Percentiles rank a stretch among this genome's conserved stretches.
Conservation (phyloP, 768 basidiomycete species). For the Auriscalpium orientale region DNA sequence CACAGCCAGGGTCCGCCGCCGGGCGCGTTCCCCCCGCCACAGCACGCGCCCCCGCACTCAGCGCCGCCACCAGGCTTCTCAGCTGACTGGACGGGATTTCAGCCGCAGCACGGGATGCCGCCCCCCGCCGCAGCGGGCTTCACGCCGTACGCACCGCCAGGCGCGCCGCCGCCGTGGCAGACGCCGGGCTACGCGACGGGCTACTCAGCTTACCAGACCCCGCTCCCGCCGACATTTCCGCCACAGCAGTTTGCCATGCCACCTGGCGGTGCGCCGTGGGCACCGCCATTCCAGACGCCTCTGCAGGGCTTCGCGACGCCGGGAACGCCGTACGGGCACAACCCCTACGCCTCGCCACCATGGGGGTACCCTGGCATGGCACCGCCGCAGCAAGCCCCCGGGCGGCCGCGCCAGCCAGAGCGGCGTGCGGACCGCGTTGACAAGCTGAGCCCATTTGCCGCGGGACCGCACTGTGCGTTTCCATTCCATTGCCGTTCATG, state of each 20-base stretch:
- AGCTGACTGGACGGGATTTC: slow-evolving; percentile 25
- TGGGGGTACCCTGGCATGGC: slow-evolving; percentile 6
- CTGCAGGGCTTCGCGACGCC: slow-evolving; percentile 21
- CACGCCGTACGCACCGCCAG: slow-evolving; percentile 8
- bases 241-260: background rate
- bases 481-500: slow-evolving; percentile 6
- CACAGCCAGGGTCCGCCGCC: background rate
- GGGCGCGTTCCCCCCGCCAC: background rate
- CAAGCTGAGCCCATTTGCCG: slow-evolving; percentile 29
- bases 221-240: background rate
- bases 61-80: slow-evolving; percentile 19
- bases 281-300: slow-evolving; percentile 3
- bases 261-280: background rate
- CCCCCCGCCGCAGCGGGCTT: slow-evolving; percentile 10
- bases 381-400: slow-evolving; percentile 15
- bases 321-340: slow-evolving; percentile 13
- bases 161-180: background rate
- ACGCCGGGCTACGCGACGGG: background rate
- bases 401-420: slow-evolving; percentile 18
- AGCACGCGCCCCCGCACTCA: slow-evolving; percentile 11
- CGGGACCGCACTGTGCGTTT: slow-evolving; percentile 36
- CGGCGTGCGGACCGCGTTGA: slow-evolving; percentile 24
- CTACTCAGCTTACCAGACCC: background rate
- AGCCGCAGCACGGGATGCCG: background rate
- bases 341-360: slow-evolving; percentile 1